Percentiles rank a stretch among this genome's conserved stretches.
These are phyloP conservation scores for Candida tibetensis DNA, from an alignment of 805 yeast species.

Conservation along the genomic window DNA sequence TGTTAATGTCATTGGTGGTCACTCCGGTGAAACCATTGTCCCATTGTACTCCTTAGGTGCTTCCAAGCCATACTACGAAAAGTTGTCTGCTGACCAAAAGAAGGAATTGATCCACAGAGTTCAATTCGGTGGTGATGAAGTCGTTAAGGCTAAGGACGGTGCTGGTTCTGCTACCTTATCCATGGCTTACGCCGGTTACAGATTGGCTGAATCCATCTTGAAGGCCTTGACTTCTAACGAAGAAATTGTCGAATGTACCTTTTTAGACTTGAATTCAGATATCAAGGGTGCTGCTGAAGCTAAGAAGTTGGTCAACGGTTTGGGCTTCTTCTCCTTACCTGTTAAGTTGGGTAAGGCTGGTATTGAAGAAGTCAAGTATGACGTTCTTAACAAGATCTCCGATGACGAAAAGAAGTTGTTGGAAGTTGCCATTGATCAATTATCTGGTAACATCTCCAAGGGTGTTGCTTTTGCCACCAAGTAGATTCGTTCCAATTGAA, in stretches of 20 bases:
- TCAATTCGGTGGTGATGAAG: slow-evolving; percentile 87
- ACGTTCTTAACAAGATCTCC: slow-evolving; percentile 47
- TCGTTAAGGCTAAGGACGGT: slow-evolving; percentile 92
- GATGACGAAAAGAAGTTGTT: slow-evolving; percentile 56
- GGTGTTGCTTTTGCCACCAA: slow-evolving; percentile 49
- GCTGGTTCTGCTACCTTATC: slow-evolving; percentile 93
- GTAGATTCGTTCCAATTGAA: slow-evolving; percentile 5
- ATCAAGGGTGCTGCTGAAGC: slow-evolving; percentile 54
- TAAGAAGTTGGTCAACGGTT: slow-evolving; percentile 39
- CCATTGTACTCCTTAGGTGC: slow-evolving; percentile 64
- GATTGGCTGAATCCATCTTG: slow-evolving; percentile 59
- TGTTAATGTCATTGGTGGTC: slow-evolving; percentile 88
- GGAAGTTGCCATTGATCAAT: slow-evolving; percentile 50
- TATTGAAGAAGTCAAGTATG: slow-evolving; percentile 52
- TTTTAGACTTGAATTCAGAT: slow-evolving; percentile 47
- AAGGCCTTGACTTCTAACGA: slow-evolving; percentile 26
- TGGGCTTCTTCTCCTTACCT: slow-evolving; percentile 63
- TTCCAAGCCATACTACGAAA: slow-evolving; percentile 32
- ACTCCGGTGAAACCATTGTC: slow-evolving; percentile 91
- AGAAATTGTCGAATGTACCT: slow-evolving; percentile 47
- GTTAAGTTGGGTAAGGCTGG: slow-evolving; percentile 55
- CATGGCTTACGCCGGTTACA: slow-evolving; percentile 93
- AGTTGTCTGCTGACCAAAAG: slow-evolving; percentile 32
- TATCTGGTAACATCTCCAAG: slow-evolving; percentile 54
- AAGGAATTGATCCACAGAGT: slow-evolving; percentile 42